Evolutionary conservation across 805 yeast species (phyloP).

Genomic region (Yarrowia hollandica): DNA sequence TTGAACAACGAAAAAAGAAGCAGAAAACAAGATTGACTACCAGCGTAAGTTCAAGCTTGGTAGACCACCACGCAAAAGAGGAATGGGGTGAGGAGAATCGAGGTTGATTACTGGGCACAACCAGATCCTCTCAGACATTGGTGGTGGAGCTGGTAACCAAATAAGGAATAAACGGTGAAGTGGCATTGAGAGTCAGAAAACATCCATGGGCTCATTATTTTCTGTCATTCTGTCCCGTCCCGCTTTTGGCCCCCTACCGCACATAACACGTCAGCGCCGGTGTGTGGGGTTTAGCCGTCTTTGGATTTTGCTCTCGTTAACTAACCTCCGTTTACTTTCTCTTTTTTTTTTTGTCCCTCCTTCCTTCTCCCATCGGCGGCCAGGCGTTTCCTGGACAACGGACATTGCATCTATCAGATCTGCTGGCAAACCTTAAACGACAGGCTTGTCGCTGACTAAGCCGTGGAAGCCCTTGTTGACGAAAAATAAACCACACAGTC

Average conservation of each 20-base stretch:
- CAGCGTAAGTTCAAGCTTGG: background rate
- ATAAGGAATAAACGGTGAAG: too few relatives aligned
- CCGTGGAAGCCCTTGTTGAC: too few relatives aligned
- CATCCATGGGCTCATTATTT: too few relatives aligned
- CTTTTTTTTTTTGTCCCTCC: background rate
- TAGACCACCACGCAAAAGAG: background rate
- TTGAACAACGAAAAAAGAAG: background rate
- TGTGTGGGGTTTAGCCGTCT: background rate
- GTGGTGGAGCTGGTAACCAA: too few relatives aligned
- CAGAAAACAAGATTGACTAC: conserved; percentile 8
- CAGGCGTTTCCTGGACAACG: conserved; percentile 13
- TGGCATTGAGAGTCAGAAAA: too few relatives aligned
- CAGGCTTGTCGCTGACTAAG: conserved; percentile 13
- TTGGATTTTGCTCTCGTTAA: background rate
- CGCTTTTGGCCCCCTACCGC: too few relatives aligned
- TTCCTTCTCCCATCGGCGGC: background rate
- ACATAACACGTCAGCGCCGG: conserved; percentile 2
- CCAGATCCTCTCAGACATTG: too few relatives aligned
- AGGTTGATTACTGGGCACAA: too few relatives aligned
- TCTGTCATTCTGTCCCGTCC: too few relatives aligned
- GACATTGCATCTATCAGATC: conserved; percentile 7
- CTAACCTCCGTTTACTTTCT: background rate
- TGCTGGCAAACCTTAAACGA: background rate
- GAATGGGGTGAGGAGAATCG: background rate
- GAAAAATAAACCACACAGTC: too few relatives aligned